Base-by-base conservation (phyloP, 306 rosid genomes). In the Prosopis cineraria region DNA sequence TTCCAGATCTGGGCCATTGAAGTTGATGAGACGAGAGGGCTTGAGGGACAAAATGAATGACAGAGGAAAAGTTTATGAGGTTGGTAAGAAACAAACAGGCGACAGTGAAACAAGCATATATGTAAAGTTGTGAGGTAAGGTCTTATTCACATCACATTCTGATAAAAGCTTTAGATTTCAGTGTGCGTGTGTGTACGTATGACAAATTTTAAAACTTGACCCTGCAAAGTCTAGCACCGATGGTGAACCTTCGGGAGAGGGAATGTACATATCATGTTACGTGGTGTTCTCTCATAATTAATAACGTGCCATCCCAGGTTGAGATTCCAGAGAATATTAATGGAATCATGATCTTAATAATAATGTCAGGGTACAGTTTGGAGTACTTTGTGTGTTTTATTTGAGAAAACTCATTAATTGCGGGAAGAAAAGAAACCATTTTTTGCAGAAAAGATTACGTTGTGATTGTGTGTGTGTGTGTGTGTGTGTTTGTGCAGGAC, bases 71-170 rank as follows among this genome's bases (percentile, higher is more conserved):
- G 25, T 41, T 59, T 78, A 1, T 58, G 13, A 48, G 45, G 70
- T 55, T 48, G 74, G 5, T 9, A 20, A 65, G 52, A 39, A 40
- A 10, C 29, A 47, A 68, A 55, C 43, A 10, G 40, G 53, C 13
- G 33, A 41, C 79, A 73, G 36, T 25, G 72, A 16, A 81, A 64
- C 39, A 11, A 12, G 20, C 39, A 59, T 36, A 6, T 6, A 1
- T 1, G 33, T 5, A 71, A 72, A 77, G 65, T 56, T 78, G 86
- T 69, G 62, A 83, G 74, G 86, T 78, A 74, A 78, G 64, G 64
- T 56, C 64, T 25, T 60, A 78, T 69, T 83, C 86, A 30, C 63
- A 71, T 59, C 19, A 19, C 10, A 27, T 58, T 58, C 65, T 2
- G 39, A 36, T 36, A 36, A 36, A 36, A 5, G 0, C 59, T n/a